Evolutionary conservation across 345 rosid genomes (phyloP).

Genomic region (Pistacia atlantica): DNA sequence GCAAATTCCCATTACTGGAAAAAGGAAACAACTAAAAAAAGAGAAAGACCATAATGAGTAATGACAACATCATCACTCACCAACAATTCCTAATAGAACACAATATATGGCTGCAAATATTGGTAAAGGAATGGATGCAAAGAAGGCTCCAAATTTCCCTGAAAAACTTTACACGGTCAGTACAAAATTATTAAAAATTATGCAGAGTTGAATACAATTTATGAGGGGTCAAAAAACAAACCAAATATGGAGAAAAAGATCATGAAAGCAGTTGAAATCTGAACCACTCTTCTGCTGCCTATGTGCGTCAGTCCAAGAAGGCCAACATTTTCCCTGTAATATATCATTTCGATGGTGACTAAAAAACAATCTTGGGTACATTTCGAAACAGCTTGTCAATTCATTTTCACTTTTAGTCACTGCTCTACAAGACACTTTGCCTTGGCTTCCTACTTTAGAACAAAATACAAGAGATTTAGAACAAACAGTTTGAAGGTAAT

Average conservation of each 20-base stretch:
- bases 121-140: slow-evolving; percentile 94
- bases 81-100: slow-evolving; percentile 82
- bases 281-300: slow-evolving; percentile 97
- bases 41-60: background rate
- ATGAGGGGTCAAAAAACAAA: slow-evolving; percentile 30
- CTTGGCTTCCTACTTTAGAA: no score
- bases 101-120: slow-evolving; percentile 94
- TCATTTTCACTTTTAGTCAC: background rate
- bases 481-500: no score
- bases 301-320: slow-evolving; percentile 85
- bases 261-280: slow-evolving; percentile 94
- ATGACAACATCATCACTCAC: slow-evolving; percentile 43
- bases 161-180: slow-evolving; percentile 16
- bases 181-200: background rate
- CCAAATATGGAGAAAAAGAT: slow-evolving; percentile 97
- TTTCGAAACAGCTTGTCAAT: background rate
- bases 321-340: slow-evolving; percentile 93
- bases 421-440: background rate
- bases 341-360: slow-evolving; percentile 10
- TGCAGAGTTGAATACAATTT: background rate
- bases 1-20: background rate
- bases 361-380: background rate
- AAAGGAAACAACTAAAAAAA: background rate
- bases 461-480: no score
- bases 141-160: slow-evolving; percentile 98